phyloP scores from a whole-genome alignment of 2,329 filamentous ascomycete genomes.

The Epichloe coenophiala region DNA sequence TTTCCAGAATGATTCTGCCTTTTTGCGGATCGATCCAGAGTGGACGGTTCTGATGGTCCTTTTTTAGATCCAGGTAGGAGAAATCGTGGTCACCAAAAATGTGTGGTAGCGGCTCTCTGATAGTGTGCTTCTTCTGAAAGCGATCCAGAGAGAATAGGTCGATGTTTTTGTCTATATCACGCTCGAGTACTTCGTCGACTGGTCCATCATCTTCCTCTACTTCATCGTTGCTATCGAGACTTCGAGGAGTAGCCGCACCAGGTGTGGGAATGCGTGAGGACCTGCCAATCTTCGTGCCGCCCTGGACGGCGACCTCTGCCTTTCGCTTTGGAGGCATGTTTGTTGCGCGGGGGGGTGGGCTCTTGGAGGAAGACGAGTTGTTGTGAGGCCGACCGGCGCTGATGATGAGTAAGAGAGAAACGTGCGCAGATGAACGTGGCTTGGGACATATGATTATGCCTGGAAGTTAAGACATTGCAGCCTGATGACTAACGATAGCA shows the following conservation, averaged over 20 bases:
- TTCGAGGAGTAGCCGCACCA: constrained; percentile 45
- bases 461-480: not conserved
- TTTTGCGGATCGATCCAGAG: constrained; percentile 86
- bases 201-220: constrained; percentile 33
- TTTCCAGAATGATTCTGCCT: constrained; percentile 83
- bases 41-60: constrained; percentile 78
- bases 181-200: constrained; percentile 37
- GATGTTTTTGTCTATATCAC: constrained; percentile 43
- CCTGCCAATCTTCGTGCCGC: constrained; percentile 40
- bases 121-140: constrained; percentile 33
- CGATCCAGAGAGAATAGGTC: constrained; percentile 43
- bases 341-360: constrained; percentile 7
- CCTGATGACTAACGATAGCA: not conserved
- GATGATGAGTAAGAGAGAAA: not conserved
- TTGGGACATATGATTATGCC: not conserved
- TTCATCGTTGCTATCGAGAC: constrained; percentile 41
- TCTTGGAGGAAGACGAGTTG: constrained; percentile 1
- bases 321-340: constrained; percentile 61
- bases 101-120: constrained; percentile 31
- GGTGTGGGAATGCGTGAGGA: constrained; percentile 46
- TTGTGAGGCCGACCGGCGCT: not conserved
- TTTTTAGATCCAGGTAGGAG: constrained; percentile 68
- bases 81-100: constrained; percentile 52
- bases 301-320: constrained; percentile 35
- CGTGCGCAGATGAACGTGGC: not conserved